A percentile compares a stretch with the other conserved stretches of the same genome.
Conservation (phyloP, 169 alveolate genomes). For the Theileria sp. region DNA sequence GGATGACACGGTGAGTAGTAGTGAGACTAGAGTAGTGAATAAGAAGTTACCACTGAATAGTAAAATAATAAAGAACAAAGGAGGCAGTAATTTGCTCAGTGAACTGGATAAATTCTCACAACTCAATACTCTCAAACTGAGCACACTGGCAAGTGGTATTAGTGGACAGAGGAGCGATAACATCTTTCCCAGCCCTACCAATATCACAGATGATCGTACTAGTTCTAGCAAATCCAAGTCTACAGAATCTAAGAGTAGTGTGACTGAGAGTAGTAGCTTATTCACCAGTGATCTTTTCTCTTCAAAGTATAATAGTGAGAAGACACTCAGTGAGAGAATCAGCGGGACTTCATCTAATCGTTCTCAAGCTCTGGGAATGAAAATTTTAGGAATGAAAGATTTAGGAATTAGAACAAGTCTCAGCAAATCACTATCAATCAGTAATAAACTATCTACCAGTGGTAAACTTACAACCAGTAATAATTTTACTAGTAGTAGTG, state of each 20-base stretch:
- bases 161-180: background rate
- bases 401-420: background rate
- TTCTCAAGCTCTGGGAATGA: background rate
- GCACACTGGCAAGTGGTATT: background rate
- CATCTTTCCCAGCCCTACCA: background rate
- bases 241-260: background rate
- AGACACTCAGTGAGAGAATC: background rate
- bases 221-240: background rate
- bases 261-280: background rate
- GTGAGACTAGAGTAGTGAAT: background rate
- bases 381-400: too few species aligned
- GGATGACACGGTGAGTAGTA: background rate
- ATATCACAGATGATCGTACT: background rate
- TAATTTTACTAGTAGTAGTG: background rate
- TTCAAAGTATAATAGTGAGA: background rate
- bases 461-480: background rate
- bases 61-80: background rate
- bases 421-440: background rate
- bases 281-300: background rate
- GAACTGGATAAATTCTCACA: background rate
- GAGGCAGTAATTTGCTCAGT: background rate
- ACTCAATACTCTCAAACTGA: background rate
- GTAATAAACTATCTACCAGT: background rate
- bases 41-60: constrained; percentile 1
- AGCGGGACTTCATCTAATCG: background rate